Evolutionary conservation across 176 grass and related monocot species (phyloP), one percentile per base, ranked within the genome.

Genomic region (Stipa capillata): DNA sequence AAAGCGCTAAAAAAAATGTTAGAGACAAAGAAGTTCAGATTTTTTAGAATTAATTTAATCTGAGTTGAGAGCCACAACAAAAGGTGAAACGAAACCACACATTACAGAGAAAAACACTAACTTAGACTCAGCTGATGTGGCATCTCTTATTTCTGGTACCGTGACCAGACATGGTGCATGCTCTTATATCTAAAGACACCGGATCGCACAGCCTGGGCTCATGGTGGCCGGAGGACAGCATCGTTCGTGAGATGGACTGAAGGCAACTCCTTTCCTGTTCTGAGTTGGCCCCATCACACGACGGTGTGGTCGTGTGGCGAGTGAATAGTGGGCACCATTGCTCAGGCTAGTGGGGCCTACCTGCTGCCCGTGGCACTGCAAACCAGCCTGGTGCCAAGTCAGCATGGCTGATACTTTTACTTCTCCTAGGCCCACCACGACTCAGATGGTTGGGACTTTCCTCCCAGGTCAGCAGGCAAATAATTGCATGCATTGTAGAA

Each of bases 201-300:
- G 88, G 88, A 3, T 80, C 88, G 28, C 88, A 90, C 79, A 86
- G 84, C 57, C 72, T 86, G 20, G 79, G 88, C 21, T 67, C 84
- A 73, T 90, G 88, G 88, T 90, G n/a, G n/a, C n/a, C n/a, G n/a
- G n/a, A n/a, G n/a, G n/a, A n/a, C n/a, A n/a, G n/a, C n/a, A n/a
- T n/a, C n/a, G n/a, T n/a, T n/a, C n/a, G n/a, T n/a, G n/a, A n/a
- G n/a, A n/a, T n/a, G n/a, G n/a, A n/a, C n/a, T n/a, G n/a, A n/a
- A n/a, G n/a, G n/a, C n/a, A n/a, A n/a, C n/a, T 33, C 3, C 29
- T 14, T 13, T 73, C 6, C 67, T 31, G 36, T 69, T 55, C 20
- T n/a, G 23, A 27, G 54, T 57, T 57, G 54, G 54, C 54, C n/a
- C n/a, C n/a, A 64, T 3, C 17, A 33, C 70, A 15, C 8, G 18